phyloP scores from a whole-genome alignment of 768 basidiomycete genomes.

The Trametes gibbosa region DNA sequence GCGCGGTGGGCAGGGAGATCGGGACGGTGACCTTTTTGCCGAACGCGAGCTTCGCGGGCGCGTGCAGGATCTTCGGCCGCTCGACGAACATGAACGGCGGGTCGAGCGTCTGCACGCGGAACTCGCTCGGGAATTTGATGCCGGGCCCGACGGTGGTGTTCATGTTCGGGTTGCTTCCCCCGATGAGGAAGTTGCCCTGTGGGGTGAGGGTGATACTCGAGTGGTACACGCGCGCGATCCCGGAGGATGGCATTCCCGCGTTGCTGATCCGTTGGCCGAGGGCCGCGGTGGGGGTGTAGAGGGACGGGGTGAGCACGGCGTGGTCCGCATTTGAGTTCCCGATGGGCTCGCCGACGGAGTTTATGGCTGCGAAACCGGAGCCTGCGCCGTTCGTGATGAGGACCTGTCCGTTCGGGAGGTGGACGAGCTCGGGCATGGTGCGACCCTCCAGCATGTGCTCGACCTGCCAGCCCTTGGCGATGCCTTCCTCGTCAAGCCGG shows the following conservation, averaged over 20 bases:
- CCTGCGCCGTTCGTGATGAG: slow-evolving; percentile 75
- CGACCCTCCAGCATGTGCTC: slow-evolving; percentile 75
- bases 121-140: slow-evolving; percentile 75
- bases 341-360: slow-evolving; percentile 65
- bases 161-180: slow-evolving; percentile 81
- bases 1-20: slow-evolving; percentile 38
- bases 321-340: slow-evolving; percentile 78
- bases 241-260: slow-evolving; percentile 57
- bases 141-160: slow-evolving; percentile 50
- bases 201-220: slow-evolving; percentile 79
- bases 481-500: slow-evolving; percentile 60
- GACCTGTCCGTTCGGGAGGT: slow-evolving; percentile 73
- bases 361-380: slow-evolving; percentile 73
- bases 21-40: slow-evolving; percentile 45
- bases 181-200: slow-evolving; percentile 68
- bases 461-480: slow-evolving; percentile 66
- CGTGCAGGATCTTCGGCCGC: slow-evolving; percentile 49
- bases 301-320: slow-evolving; percentile 62
- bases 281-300: slow-evolving; percentile 60
- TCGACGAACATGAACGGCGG: slow-evolving; percentile 77
- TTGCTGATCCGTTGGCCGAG: slow-evolving; percentile 56
- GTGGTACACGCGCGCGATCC: slow-evolving; percentile 79
- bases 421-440: slow-evolving; percentile 74
- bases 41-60: slow-evolving; percentile 41
- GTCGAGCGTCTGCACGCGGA: slow-evolving; percentile 80